Conservation (phyloP, 2,329 filamentous ascomycete species). For the Coniochaeta sp. region DNA sequence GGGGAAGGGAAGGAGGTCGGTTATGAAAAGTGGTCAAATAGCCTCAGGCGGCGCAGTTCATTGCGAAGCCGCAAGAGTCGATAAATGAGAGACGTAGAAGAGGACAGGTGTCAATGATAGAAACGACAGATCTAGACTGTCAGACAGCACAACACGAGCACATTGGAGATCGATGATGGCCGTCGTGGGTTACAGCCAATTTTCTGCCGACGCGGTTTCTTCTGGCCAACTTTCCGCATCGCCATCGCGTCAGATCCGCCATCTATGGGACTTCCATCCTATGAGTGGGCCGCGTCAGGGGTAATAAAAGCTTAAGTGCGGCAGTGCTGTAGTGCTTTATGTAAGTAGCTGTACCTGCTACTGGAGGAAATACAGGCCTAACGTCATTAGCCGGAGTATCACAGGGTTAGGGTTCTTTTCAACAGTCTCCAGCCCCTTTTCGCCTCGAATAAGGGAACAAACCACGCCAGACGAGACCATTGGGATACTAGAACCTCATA, state of each 20-base stretch:
- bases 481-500: not conserved
- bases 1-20: not conserved
- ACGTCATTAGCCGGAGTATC: not conserved
- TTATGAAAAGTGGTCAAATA: not conserved
- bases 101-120: not conserved
- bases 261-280: no score
- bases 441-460: not conserved
- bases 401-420: not conserved
- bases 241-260: not conserved
- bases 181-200: not conserved
- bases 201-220: not conserved
- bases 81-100: not conserved
- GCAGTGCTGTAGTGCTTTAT: no score
- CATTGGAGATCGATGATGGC: not conserved
- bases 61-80: not conserved
- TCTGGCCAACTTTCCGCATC: constrained; percentile 1
- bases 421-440: no score
- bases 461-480: not conserved
- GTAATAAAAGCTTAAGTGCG: not conserved
- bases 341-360: no score
- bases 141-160: not conserved
- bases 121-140: not conserved
- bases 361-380: no score
- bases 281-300: not conserved
- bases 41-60: not conserved